These are phyloP conservation scores for Penicillium expansum DNA, from an alignment of 2,329 filamentous ascomycete genomes.

Conservation along the genomic window DNA sequence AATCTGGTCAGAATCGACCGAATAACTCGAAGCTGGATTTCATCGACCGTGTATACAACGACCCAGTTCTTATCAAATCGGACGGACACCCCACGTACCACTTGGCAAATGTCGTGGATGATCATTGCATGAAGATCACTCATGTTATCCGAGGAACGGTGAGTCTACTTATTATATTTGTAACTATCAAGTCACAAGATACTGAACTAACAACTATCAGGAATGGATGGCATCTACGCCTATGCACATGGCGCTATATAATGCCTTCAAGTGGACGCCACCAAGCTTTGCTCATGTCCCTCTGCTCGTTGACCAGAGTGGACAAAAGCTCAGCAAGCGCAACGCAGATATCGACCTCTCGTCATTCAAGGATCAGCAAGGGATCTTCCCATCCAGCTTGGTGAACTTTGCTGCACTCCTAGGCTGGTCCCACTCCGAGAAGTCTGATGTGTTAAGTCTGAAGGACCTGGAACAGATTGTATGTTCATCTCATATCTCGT, in stretches of 20 bases:
- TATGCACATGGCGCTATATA: constrained; percentile 70
- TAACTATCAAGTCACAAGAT: not conserved
- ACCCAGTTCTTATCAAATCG: constrained; percentile 85
- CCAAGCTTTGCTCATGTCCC: constrained; percentile 80
- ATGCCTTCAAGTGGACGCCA: constrained; percentile 70
- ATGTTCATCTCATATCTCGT: constrained; percentile 26
- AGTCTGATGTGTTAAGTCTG: constrained; percentile 69
- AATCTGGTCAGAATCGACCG: constrained; percentile 51
- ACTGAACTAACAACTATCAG: constrained; percentile 35
- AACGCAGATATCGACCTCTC: constrained; percentile 64
- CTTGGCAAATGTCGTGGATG: constrained; percentile 94
- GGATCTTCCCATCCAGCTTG: constrained; percentile 63
- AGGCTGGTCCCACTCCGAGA: constrained; percentile 71
- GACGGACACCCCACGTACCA: constrained; percentile 96
- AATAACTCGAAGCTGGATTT: constrained; percentile 46
- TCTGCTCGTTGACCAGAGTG: constrained; percentile 65
- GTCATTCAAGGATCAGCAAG: constrained; percentile 55
- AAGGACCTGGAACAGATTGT: constrained; percentile 68
- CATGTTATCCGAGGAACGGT: constrained; percentile 88
- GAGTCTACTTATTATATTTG: constrained; percentile 26
- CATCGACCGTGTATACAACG: constrained; percentile 61
- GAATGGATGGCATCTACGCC: constrained; percentile 98
- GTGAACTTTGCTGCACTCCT: constrained; percentile 81
- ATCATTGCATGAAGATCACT: constrained; percentile 91
- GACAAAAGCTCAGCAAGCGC: constrained; percentile 83